These are phyloP conservation scores for Proliferodiscus dingleyae DNA, from an alignment of 2,329 filamentous ascomycete genomes.

Conservation along the genomic window DNA sequence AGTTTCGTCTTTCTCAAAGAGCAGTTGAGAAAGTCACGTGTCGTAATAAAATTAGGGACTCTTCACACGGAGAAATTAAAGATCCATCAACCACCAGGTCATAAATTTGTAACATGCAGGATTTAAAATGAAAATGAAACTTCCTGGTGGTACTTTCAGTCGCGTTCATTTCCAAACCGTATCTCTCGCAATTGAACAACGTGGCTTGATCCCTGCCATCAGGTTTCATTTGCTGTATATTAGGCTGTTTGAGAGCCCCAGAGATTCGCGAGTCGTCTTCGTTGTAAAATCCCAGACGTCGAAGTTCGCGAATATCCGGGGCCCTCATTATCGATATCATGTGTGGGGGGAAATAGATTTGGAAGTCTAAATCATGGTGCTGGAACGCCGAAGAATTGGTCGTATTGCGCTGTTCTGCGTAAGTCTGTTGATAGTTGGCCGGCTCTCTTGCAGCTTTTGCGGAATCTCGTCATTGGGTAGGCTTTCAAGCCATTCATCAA, in stretches of 20 bases:
- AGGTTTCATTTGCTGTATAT: constrained; percentile 6
- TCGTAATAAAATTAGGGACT: no score
- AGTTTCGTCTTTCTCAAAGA: no score
- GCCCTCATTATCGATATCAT: not conserved
- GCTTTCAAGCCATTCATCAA: not conserved
- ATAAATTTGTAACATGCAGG: no score
- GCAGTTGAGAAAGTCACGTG: no score
- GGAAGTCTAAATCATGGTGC: not conserved
- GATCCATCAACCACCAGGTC: no score
- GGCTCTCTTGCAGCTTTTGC: not conserved
- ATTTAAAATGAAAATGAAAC: no score
- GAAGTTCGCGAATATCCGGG: not conserved
- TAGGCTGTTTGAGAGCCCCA: constrained; percentile 2
- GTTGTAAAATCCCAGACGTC: not conserved
- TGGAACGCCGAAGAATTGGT: not conserved
- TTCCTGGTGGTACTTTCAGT: no score
- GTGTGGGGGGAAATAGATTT: not conserved
- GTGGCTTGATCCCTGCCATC: constrained; percentile 5
- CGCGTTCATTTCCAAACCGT: no score
- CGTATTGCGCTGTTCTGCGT: not conserved
- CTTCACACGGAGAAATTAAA: no score
- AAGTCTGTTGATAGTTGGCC: not conserved
- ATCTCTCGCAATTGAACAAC: no score
- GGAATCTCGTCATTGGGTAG: not conserved
- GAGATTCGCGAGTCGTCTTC: not conserved